phyloP scores from a whole-genome alignment of 371 early-diverging fungal species.

The Paraphysoderma sedebokerense region DNA sequence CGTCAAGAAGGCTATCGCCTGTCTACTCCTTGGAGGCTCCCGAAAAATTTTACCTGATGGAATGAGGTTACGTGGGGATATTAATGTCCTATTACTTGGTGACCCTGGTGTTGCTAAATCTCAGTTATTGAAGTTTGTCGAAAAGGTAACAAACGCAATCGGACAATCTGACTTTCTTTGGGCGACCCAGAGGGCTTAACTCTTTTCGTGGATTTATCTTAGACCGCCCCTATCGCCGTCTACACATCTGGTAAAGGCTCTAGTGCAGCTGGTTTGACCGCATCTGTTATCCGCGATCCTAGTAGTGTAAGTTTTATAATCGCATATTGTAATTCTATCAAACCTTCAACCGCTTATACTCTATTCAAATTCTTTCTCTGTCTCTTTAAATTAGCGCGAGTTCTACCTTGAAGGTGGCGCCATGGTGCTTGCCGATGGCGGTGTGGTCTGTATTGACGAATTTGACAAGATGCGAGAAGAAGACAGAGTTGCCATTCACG shows the following conservation, averaged over 20 bases:
- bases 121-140: constrained; percentile 97
- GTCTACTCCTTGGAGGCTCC: constrained; percentile 96
- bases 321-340: not conserved
- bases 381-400: constrained; percentile 42
- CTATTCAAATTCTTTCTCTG: not conserved
- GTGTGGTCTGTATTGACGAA: constrained; percentile 99
- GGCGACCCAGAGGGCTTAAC: not conserved
- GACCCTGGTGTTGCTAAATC: constrained; percentile 99
- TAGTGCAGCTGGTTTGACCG: constrained; percentile 79
- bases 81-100: constrained; percentile 97
- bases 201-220: too few relatives aligned
- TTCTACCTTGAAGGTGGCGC: constrained; percentile 99
- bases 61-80: constrained; percentile 94
- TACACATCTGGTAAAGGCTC: constrained; percentile 82
- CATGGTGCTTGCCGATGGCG: constrained; percentile 99
- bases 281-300: constrained; percentile 58
- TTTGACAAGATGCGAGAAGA: constrained; percentile 99
- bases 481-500: constrained; percentile 99
- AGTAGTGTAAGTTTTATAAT: constrained; percentile 35
- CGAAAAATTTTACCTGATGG: constrained; percentile 90
- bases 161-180: not conserved
- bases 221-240: constrained; percentile 86
- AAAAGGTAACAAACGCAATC: constrained; percentile 69
- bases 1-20: constrained; percentile 96
- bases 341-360: too few relatives aligned